Evolutionary conservation across 2,329 filamentous ascomycete species (phyloP).

Genomic region (Alternaria arbusti): DNA sequence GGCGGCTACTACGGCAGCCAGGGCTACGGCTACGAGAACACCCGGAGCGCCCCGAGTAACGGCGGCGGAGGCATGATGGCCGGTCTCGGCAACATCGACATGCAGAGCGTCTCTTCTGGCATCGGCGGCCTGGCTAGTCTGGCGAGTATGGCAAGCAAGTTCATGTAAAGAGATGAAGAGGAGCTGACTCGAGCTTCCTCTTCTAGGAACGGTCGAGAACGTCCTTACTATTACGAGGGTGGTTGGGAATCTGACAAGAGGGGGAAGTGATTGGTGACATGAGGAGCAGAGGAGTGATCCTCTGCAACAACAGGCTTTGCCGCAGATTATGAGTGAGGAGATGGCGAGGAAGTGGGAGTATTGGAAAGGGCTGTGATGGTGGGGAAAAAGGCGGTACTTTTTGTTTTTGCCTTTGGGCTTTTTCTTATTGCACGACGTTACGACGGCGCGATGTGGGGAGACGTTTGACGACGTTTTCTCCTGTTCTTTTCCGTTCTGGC

Average conservation of each 20-base stretch:
- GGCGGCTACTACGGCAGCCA: constrained; percentile 55
- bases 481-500: neutral
- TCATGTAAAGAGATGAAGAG: constrained; percentile 48
- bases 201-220: constrained; percentile 18
- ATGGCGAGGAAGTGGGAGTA: neutral
- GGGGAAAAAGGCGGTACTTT: neutral
- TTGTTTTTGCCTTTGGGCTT: neutral
- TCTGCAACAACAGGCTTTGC: neutral
- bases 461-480: neutral
- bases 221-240: constrained; percentile 11
- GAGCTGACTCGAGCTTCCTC: constrained; percentile 1
- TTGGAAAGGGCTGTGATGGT: neutral
- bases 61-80: constrained; percentile 35
- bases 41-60: constrained; percentile 32
- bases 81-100: constrained; percentile 34
- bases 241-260: neutral
- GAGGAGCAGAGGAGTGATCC: neutral
- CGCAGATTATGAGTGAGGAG: neutral
- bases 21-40: constrained; percentile 49
- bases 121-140: constrained; percentile 56
- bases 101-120: constrained; percentile 42
- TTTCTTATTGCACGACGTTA: neutral
- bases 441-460: neutral
- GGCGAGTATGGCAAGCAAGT: constrained; percentile 55
- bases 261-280: neutral